Conservation (phyloP, 139 green algal genomes). For the Pleodorina starrii region DNA sequence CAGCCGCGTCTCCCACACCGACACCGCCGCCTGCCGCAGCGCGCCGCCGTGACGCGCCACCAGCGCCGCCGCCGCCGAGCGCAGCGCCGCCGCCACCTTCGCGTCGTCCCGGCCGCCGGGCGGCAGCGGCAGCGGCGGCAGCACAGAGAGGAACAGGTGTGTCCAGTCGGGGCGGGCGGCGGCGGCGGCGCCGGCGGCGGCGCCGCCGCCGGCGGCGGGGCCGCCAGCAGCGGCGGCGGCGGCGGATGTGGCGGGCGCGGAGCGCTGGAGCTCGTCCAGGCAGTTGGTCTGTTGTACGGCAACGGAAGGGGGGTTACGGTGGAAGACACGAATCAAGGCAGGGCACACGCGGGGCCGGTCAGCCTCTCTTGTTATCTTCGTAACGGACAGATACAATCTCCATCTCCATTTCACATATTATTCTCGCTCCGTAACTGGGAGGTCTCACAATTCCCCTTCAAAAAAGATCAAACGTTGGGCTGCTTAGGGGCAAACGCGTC, state of each 20-base stretch:
- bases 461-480: too few species aligned
- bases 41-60: conserved; percentile 61
- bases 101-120: conserved; percentile 62
- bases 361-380: too few species aligned
- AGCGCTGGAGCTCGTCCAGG: conserved; percentile 76
- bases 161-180: conserved; percentile 82
- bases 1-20: conserved; percentile 89
- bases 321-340: too few species aligned
- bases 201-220: conserved; percentile 2
- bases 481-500: too few species aligned
- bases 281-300: conserved; percentile 63
- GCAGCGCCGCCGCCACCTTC: conserved; percentile 76
- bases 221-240: conserved; percentile 2
- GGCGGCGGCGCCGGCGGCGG: conserved; percentile 42
- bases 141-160: conserved; percentile 83
- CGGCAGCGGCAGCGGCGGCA: conserved; percentile 55
- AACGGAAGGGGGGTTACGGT: background rate
- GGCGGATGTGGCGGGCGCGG: conserved; percentile 1
- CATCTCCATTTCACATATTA: too few species aligned
- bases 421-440: too few species aligned
- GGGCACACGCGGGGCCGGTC: too few species aligned
- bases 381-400: too few species aligned
- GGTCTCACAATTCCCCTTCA: too few species aligned
- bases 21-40: conserved; percentile 76
- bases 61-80: conserved; percentile 69